A percentile compares a stretch with the other conserved stretches of the same genome.
Conservation (phyloP, 2,329 filamentous ascomycete species). For the Penicillium sp. region DNA sequence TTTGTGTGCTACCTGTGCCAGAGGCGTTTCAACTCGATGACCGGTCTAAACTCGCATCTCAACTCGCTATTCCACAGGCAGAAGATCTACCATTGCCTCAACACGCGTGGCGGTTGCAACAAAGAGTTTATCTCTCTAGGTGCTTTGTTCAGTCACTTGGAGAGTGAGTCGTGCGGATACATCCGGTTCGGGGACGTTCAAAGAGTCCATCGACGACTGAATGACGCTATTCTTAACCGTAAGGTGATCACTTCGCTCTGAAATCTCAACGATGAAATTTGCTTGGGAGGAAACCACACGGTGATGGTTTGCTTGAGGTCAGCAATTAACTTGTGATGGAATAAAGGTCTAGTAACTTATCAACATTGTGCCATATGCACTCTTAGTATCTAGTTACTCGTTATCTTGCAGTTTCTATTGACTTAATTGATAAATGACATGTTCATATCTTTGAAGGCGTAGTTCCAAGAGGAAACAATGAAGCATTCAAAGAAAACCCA, state of each 20-base stretch:
- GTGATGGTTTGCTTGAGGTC: too few relatives aligned
- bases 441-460: too few relatives aligned
- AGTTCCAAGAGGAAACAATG: too few relatives aligned
- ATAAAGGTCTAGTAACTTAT: too few relatives aligned
- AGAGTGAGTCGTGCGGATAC: slow-evolving; percentile 46
- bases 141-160: slow-evolving; percentile 46
- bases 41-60: slow-evolving; percentile 53
- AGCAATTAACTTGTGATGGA: too few relatives aligned
- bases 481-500: too few relatives aligned
- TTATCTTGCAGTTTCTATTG: too few relatives aligned
- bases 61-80: slow-evolving; percentile 48
- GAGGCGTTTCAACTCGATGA: slow-evolving; percentile 39
- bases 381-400: too few relatives aligned
- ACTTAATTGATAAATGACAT: too few relatives aligned
- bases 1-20: slow-evolving; percentile 60
- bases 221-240: background rate
- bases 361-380: too few relatives aligned
- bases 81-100: slow-evolving; percentile 47
- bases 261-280: background rate
- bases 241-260: background rate
- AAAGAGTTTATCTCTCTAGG: slow-evolving; percentile 42
- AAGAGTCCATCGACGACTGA: background rate
- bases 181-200: slow-evolving; percentile 45
- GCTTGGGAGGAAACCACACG: background rate
- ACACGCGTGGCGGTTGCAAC: slow-evolving; percentile 30